Conservation (phyloP, 257 asterid genomes). For the Striga asiatica region DNA sequence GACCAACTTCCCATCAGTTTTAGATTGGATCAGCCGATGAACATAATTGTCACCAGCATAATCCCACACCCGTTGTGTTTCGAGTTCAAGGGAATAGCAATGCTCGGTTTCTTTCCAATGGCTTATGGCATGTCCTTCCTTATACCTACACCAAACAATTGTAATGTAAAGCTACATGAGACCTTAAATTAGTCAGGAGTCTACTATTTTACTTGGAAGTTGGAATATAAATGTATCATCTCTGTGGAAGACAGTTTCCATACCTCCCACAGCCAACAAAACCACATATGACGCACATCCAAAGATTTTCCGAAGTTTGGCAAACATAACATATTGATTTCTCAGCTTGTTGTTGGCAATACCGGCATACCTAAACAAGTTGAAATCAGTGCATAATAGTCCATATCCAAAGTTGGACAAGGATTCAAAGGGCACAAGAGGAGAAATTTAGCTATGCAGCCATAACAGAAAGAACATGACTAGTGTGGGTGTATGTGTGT, state of each 20-base stretch:
- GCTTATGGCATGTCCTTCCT: conserved; percentile 65
- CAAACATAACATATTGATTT: conserved; percentile 76
- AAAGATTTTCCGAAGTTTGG: conserved; percentile 81
- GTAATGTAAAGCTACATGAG: conserved; percentile 3
- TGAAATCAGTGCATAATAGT: conserved; percentile 15
- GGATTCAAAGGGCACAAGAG: not conserved
- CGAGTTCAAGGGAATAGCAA: conserved; percentile 94
- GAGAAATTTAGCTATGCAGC: not conserved
- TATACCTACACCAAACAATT: conserved; percentile 40
- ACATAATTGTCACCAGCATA: conserved; percentile 92
- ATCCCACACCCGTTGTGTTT: conserved; percentile 97
- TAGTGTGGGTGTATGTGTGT: not conserved
- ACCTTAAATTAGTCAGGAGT: conserved; percentile 9
- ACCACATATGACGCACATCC: conserved; percentile 98
- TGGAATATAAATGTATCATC: conserved; percentile 12
- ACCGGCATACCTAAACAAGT: conserved; percentile 76
- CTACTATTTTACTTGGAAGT: conserved; percentile 13
- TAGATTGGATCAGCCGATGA: conserved; percentile 88
- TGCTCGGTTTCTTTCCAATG: conserved; percentile 98
- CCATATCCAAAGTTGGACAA: conserved; percentile 1
- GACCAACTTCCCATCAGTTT: conserved; percentile 90
- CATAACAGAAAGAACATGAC: not conserved
- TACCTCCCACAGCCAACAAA: conserved; percentile 96
- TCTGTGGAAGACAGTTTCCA: conserved; percentile 5
- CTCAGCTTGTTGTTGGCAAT: conserved; percentile 98